phyloP scores from a whole-genome alignment of 176 grass and related monocot species.

The Zoysia japonica region DNA sequence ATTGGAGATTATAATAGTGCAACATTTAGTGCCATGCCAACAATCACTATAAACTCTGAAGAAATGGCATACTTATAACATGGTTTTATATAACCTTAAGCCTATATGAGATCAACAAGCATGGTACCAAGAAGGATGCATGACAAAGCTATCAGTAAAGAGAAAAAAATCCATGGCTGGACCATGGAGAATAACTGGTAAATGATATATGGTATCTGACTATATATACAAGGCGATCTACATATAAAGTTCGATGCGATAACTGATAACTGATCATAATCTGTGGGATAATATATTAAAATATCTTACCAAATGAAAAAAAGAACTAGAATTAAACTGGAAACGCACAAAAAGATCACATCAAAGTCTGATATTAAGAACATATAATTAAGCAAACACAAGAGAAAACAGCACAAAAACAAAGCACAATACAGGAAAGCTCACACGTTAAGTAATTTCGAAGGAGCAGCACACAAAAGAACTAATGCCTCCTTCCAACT shows the following conservation, averaged over 20 bases:
- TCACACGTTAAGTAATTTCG: conserved; percentile 96
- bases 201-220: too few species aligned
- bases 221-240: too few species aligned
- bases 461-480: conserved; percentile 83
- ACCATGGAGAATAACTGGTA: background rate
- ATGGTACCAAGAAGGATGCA: background rate
- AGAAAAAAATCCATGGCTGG: background rate
- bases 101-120: background rate
- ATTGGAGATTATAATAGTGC: background rate
- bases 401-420: conserved; percentile 29
- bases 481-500: conserved; percentile 97
- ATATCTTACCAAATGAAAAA: background rate
- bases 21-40: background rate
- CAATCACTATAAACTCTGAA: background rate
- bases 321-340: background rate
- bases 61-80: background rate
- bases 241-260: background rate
- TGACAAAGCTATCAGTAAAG: background rate
- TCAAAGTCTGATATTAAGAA: conserved; percentile 6
- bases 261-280: conserved; percentile 10
- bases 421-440: conserved; percentile 43
- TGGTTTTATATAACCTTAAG: background rate
- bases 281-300: background rate
- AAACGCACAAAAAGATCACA: background rate
- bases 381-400: conserved; percentile 23